Conservation (phyloP, 2,329 filamentous ascomycete species). For the Ophiostoma himal-ulmi region DNA sequence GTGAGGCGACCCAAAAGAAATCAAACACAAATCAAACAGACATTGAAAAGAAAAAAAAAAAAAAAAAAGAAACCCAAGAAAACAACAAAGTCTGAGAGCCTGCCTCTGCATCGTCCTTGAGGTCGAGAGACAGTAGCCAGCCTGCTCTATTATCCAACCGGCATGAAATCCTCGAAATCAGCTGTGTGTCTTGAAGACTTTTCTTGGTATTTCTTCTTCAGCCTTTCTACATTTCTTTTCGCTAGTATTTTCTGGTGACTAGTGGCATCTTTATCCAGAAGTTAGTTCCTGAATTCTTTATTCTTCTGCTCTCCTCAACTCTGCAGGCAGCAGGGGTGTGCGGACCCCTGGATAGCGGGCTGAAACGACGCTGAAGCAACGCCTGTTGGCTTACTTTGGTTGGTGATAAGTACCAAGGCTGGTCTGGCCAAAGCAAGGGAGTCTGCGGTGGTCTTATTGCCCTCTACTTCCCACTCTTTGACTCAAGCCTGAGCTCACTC, state of each 20-base stretch:
- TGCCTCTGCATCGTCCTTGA: background rate
- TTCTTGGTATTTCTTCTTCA: slow-evolving; percentile 2
- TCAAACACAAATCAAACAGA: too few species aligned
- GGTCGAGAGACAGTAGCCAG: background rate
- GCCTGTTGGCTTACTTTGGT: background rate
- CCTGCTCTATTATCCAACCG: slow-evolving; percentile 2
- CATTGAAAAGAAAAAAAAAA: background rate
- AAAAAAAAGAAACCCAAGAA: background rate
- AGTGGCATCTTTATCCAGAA: background rate
- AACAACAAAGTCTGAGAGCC: background rate
- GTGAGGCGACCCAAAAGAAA: background rate
- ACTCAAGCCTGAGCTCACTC: background rate
- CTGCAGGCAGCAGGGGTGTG: background rate
- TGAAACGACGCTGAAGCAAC: slow-evolving; percentile 13
- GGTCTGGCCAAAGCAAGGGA: slow-evolving; percentile 6
- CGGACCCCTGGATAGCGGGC: slow-evolving; percentile 8
- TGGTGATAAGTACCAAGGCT: slow-evolving; percentile 1
- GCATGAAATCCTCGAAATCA: background rate
- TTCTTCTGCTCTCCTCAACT: background rate
- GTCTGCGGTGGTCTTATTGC: background rate
- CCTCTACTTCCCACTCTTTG: background rate
- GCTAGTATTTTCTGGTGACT: background rate
- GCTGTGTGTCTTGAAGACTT: slow-evolving; percentile 11
- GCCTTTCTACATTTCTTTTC: background rate
- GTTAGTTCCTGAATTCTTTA: background rate